Evolutionary conservation across 1,139 yeast genomes (phyloP), one percentile per base, ranked within the genome.

Genomic region (Hanseniaspora gamundiae): DNA sequence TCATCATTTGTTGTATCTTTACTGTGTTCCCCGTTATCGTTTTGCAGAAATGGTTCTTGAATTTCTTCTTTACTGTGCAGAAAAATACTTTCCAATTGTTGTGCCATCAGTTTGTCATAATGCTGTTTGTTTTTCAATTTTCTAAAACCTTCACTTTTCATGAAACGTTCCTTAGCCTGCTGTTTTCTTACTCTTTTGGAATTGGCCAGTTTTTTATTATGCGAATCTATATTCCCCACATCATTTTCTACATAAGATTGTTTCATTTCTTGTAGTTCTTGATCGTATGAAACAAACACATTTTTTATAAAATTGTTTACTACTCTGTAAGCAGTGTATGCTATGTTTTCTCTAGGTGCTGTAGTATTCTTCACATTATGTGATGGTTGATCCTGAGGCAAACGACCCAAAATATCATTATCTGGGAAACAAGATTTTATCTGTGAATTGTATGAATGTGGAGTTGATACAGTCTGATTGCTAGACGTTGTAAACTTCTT

Each of bases 101-200:
- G 47, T 38, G 54, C 43, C 51, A 54, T 51, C 29, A 45, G 43
- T 40, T 51, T 53, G 35, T 58, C 60, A 42, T 58, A 58, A 38
- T 54, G 49, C 35, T 54, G 46, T 40, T 58, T 61, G 11, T 49
- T 36, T 27, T 57, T 38, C 38, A 56, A 56, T 28, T 50, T 47
- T 46, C 54, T 55, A 38, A 58, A 54, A 1, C 58, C 59, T 24
- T 55, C 53, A 41, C 60, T 58, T 21, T 50, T 46, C 19, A 51
- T 50, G 17, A 56, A 52, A 22, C 44, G 38, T 11, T 36, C 13
- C 22, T 21, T 36, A 8, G 10, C n/a, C 28, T 24, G 27, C n/a
- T 21, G 19, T 22, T 22, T 21, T n/a, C 28, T 9, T 19, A 20
- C 6, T 8, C n/a, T 9, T 14, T 36, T 36, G 27, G 39, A 21